Evolutionary conservation across 2,329 filamentous ascomycete genomes (phyloP).

Genomic region (Penicillium sp.): DNA sequence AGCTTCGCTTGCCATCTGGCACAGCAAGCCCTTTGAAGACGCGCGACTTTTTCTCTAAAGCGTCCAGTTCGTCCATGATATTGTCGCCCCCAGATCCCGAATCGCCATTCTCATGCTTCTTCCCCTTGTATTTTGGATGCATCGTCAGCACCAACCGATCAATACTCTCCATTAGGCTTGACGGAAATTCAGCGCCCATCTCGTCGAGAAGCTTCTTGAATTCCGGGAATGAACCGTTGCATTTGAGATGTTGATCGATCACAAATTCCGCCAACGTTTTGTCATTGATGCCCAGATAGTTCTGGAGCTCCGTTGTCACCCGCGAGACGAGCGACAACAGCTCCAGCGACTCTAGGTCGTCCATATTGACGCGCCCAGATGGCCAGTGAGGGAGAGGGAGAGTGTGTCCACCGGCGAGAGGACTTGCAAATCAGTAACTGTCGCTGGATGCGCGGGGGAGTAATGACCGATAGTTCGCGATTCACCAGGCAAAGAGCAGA

Average conservation of each 20-base stretch:
- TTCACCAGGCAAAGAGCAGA: conserved; percentile 9
- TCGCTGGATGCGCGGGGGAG: conserved; percentile 15
- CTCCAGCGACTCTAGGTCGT: conserved; percentile 87
- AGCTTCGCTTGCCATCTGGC: conserved; percentile 64
- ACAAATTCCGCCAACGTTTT: conserved; percentile 96
- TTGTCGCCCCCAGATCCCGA: conserved; percentile 38
- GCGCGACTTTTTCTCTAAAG: conserved; percentile 65
- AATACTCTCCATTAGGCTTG: conserved; percentile 82
- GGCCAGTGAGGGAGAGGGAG: conserved; percentile 1
- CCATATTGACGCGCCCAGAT: conserved; percentile 52
- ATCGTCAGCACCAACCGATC: conserved; percentile 82
- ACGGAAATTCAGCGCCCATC: conserved; percentile 76
- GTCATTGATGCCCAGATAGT: conserved; percentile 85
- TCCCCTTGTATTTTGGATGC: conserved; percentile 79
- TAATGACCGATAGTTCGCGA: conserved; percentile 3
- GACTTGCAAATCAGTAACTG: conserved; percentile 14
- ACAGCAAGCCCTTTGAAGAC: conserved; percentile 88
- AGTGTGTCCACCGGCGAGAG: not conserved
- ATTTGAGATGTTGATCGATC: conserved; percentile 80
- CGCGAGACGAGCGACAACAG: conserved; percentile 89
- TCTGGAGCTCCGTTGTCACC: conserved; percentile 88
- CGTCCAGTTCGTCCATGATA: conserved; percentile 38
- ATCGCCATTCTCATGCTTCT: conserved; percentile 32
- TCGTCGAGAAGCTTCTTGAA: conserved; percentile 71
- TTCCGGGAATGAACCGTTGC: conserved; percentile 55